Evolutionary conservation across 2,329 filamentous ascomycete genomes (phyloP).

Genomic region (Coleophoma crateriformis): DNA sequence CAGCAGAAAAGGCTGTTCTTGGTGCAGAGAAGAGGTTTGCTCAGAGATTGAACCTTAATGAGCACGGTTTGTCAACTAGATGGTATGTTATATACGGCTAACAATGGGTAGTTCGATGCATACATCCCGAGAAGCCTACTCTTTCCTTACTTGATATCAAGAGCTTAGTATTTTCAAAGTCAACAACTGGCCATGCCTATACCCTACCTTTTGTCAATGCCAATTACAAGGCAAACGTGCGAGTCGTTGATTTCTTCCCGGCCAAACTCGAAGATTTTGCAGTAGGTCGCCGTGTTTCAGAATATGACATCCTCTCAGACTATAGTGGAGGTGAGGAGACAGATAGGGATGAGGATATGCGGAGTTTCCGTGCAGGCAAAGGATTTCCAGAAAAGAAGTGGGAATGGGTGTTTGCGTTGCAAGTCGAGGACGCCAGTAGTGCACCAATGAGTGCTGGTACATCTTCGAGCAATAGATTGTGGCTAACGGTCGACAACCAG

Average conservation of each 20-base stretch:
- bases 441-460: conserved; percentile 19
- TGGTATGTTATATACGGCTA: conserved; percentile 1
- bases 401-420: conserved; percentile 81
- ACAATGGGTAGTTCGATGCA: conserved; percentile 36
- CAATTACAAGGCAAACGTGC: conserved; percentile 63
- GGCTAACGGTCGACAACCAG: conserved; percentile 60
- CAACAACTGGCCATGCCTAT: conserved; percentile 24
- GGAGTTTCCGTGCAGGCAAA: conserved; percentile 12
- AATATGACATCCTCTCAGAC: conserved; percentile 46
- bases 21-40: conserved; percentile 24
- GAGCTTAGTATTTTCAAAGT: conserved; percentile 35
- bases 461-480: conserved; percentile 45
- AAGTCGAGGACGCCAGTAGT: conserved; percentile 63
- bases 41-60: conserved; percentile 19
- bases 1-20: conserved; percentile 21
- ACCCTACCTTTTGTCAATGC: conserved; percentile 67
- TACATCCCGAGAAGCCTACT: conserved; percentile 32
- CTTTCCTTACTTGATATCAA: conserved; percentile 14
- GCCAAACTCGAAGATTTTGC: conserved; percentile 66
- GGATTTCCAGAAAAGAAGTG: conserved; percentile 37
- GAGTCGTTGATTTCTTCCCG: conserved; percentile 81
- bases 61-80: conserved; percentile 27
- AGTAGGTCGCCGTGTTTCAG: conserved; percentile 34
- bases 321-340: conserved; percentile 24
- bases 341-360: conserved; percentile 14